A percentile compares a stretch with the other conserved stretches of the same genome.
Conservation (phyloP, 2,329 filamentous ascomycete genomes). For the Calycina herbarum region DNA sequence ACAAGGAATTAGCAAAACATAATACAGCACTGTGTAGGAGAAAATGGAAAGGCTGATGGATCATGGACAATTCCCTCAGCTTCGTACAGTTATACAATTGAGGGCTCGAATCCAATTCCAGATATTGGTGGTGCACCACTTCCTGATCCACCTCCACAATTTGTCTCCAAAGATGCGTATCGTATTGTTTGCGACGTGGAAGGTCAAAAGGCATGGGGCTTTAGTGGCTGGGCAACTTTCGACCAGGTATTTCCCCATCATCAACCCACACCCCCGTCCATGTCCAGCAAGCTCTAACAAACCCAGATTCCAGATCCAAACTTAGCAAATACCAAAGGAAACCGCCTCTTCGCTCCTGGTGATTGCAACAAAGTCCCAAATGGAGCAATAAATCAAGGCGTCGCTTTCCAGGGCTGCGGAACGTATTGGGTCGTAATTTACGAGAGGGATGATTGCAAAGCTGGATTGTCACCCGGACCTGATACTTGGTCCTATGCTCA, state of each 20-base stretch:
- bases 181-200: neutral
- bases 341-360: neutral
- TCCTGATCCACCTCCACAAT: neutral
- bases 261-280: neutral
- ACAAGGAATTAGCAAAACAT: neutral
- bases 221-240: neutral
- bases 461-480: neutral
- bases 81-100: neutral
- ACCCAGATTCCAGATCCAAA: neutral
- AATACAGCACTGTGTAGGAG: neutral
- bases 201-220: neutral
- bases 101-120: neutral
- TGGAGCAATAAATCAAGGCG: neutral
- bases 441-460: neutral
- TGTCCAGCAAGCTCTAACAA: neutral
- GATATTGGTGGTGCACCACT: neutral
- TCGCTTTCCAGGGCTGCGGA: neutral
- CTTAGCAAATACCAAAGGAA: neutral
- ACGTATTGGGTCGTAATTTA: neutral
- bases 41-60: neutral
- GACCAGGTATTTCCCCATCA: neutral
- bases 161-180: neutral
- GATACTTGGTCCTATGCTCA: neutral
- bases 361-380: neutral
- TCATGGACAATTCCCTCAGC: neutral